Conservation (phyloP, 1,284 basidiomycete species). For the Neotropicomus parvogracilis region DNA sequence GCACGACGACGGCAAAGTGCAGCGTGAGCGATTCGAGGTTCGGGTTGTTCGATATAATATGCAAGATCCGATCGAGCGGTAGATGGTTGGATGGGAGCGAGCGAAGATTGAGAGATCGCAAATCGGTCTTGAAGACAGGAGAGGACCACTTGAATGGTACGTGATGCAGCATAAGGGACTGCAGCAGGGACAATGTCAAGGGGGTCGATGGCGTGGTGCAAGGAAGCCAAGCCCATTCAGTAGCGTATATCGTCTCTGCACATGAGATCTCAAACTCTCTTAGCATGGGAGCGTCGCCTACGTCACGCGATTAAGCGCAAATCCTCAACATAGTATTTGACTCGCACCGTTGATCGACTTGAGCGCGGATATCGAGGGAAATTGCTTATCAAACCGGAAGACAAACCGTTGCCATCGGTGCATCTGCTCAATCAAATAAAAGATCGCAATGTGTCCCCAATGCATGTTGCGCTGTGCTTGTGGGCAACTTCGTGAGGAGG, state of each 20-base stretch:
- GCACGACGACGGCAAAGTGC: constrained; percentile 55
- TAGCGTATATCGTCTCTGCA: constrained; percentile 56
- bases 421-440: constrained; percentile 73
- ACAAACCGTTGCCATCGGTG: constrained; percentile 75
- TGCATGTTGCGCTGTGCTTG: constrained; percentile 47
- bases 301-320: constrained; percentile 6
- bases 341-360: constrained; percentile 62
- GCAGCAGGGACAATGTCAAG: constrained; percentile 44
- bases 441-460: constrained; percentile 76
- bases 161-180: constrained; percentile 59
- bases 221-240: constrained; percentile 70
- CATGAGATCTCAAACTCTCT: constrained; percentile 74
- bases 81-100: constrained; percentile 60
- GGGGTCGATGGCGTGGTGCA: constrained; percentile 40
- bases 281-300: constrained; percentile 67
- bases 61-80: constrained; percentile 60
- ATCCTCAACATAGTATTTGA: not conserved
- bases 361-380: constrained; percentile 64
- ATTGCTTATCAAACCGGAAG: constrained; percentile 71
- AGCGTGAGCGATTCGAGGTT: constrained; percentile 53
- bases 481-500: constrained; percentile 25
- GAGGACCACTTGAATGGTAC: constrained; percentile 74
- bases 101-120: constrained; percentile 57
- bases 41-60: constrained; percentile 56
- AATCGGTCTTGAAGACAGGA: constrained; percentile 55